These are phyloP conservation scores for Ogataea sp. DNA, from an alignment of 805 yeast genomes.

Conservation along the genomic window DNA sequence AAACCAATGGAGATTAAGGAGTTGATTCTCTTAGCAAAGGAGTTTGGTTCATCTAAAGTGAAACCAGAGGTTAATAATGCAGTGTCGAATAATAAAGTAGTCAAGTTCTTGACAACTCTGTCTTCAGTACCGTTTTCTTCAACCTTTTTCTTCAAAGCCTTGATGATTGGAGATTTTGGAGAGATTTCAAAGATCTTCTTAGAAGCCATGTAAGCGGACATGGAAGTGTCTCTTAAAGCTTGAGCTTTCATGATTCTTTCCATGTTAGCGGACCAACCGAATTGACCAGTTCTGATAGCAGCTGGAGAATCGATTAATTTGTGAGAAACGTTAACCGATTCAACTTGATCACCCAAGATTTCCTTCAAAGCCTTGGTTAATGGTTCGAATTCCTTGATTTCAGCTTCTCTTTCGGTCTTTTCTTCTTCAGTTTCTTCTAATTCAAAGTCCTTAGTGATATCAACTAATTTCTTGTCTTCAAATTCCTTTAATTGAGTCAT, in stretches of 20 bases:
- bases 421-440: constrained; percentile 98
- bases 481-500: constrained; percentile 99
- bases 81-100: constrained; percentile 93
- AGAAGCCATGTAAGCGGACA: constrained; percentile 99
- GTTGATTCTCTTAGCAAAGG: constrained; percentile 97
- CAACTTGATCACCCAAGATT: constrained; percentile 96
- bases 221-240: constrained; percentile 96
- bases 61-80: constrained; percentile 98
- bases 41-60: constrained; percentile 96
- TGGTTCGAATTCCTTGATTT: constrained; percentile 84
- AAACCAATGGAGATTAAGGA: constrained; percentile 96
- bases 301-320: constrained; percentile 98
- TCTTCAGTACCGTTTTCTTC: constrained; percentile 97
- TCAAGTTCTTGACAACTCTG: constrained; percentile 96
- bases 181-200: constrained; percentile 99
- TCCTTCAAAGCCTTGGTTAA: constrained; percentile 95
- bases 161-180: constrained; percentile 91
- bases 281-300: constrained; percentile 99
- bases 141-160: constrained; percentile 93
- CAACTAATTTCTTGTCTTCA: constrained; percentile 98
- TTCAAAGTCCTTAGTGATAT: constrained; percentile 98
- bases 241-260: constrained; percentile 99
- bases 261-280: constrained; percentile 99
- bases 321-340: constrained; percentile 97
- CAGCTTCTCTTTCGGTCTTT: constrained; percentile 89